A percentile compares a stretch with the other conserved stretches of the same genome.
phyloP scores from a whole-genome alignment of 1,139 yeast genomes.

The Blastobotrys aristatus region DNA sequence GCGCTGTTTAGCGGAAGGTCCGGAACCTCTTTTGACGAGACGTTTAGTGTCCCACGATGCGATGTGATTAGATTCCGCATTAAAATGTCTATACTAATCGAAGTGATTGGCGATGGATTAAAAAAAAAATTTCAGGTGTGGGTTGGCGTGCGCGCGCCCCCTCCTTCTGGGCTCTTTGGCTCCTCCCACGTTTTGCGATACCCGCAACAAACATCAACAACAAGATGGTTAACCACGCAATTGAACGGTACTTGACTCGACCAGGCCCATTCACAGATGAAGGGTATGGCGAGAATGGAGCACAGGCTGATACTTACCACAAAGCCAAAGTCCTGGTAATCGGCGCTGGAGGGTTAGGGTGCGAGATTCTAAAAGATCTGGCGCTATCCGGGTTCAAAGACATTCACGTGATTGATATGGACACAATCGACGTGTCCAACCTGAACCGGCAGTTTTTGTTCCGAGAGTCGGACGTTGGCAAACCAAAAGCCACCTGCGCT shows the following conservation, averaged over 20 bases:
- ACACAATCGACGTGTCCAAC: conserved; percentile 85
- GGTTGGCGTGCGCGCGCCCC: neutral
- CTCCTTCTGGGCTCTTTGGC: too few relatives aligned
- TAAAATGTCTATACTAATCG: too few relatives aligned
- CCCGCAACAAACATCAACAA: too few relatives aligned
- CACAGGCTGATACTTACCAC: conserved; percentile 28
- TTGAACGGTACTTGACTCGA: conserved; percentile 22
- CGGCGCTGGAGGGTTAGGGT: conserved; percentile 97
- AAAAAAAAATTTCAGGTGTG: neutral
- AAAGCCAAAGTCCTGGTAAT: conserved; percentile 40
- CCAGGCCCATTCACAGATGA: conserved; percentile 38
- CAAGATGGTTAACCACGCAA: conserved; percentile 1
- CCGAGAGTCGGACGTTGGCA: conserved; percentile 66
- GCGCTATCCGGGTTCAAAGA: conserved; percentile 71
- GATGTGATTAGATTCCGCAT: conserved; percentile 32
- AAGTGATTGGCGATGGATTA: too few relatives aligned
- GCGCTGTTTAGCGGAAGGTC: conserved; percentile 56
- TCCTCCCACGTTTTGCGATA: too few relatives aligned
- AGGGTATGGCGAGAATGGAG: conserved; percentile 34
- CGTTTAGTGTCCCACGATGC: conserved; percentile 26
- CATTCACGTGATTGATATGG: conserved; percentile 89
- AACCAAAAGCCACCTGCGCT: conserved; percentile 76
- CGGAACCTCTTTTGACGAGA: conserved; percentile 39
- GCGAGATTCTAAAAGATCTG: conserved; percentile 82
- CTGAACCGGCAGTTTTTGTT: conserved; percentile 87